These are phyloP conservation scores for Sarcomyxa edulis DNA, from an alignment of 768 basidiomycete species.

Conservation along the genomic window DNA sequence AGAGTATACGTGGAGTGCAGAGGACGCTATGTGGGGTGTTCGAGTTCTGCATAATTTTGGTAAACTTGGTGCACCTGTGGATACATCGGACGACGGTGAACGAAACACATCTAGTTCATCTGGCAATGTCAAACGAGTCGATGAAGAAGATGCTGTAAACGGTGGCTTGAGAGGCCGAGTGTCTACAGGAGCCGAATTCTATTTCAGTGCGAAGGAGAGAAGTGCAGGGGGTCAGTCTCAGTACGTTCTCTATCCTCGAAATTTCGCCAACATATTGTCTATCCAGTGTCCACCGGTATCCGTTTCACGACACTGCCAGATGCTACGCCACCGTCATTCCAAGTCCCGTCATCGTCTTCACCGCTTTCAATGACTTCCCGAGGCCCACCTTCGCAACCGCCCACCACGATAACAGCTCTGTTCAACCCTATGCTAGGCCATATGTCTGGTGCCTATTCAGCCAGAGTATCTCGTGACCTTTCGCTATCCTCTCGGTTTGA, in stretches of 20 bases:
- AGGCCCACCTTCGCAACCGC: conserved; percentile 61
- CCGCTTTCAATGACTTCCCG: conserved; percentile 27
- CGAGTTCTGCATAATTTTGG: conserved; percentile 92
- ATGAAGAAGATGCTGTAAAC: conserved; percentile 91
- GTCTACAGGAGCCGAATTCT: conserved; percentile 89
- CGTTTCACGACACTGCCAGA: conserved; percentile 94
- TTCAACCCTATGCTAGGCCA: conserved; percentile 98
- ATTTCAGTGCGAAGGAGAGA: conserved; percentile 88
- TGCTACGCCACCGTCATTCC: conserved; percentile 61
- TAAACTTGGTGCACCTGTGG: conserved; percentile 40
- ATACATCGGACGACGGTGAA: conserved; percentile 27
- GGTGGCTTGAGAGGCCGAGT: conserved; percentile 88
- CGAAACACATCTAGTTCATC: conserved; percentile 14
- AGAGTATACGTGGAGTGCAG: conserved; percentile 92
- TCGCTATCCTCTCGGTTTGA: conserved; percentile 88
- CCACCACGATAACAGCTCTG: conserved; percentile 90
- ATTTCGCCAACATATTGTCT: neutral
- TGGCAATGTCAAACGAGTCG: conserved; percentile 64
- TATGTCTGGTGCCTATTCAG: conserved; percentile 86
- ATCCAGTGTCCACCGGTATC: conserved; percentile 82
- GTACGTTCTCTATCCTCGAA: neutral
- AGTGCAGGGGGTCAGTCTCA: conserved; percentile 78
- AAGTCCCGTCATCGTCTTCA: conserved; percentile 34
- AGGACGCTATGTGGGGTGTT: conserved; percentile 91
- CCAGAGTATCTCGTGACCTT: conserved; percentile 80